Base-by-base conservation (phyloP, 176 grass and related monocot genomes). In the Paspalum vaginatum region DNA sequence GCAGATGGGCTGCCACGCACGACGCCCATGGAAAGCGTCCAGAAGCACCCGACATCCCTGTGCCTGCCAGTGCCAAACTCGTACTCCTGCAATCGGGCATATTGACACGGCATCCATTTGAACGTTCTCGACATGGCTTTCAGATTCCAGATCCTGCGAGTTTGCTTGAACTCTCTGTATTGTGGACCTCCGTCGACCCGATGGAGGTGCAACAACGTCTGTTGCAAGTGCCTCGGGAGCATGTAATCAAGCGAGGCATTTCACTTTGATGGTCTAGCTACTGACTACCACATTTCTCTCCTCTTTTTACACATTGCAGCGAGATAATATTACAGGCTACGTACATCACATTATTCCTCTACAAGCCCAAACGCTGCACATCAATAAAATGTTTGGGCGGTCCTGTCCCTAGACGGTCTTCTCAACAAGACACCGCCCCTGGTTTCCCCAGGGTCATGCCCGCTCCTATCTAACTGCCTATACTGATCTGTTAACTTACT, bases 381-480 rank as follows among this genome's bases (percentile, higher is more conserved):
- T 80, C 83, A 85, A 92, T 88, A 94, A 97, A 90, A 94, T 85
- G 81, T 85, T 77, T 83, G 95, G 89, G 85, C 22, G 40, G 68
- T 87, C 60, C 73, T 86, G 55, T 89, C 87, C 46, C 62, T 88
- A 58, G 77, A 60, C 14, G 77, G 10, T 88, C 92, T 88, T 77
- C 89, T 91, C 65, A 27, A 87, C 45, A 92, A 80, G 32, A 83
- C 70, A 61, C 57, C 32, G 16, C 64, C 66, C 78, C 81, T 89
- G 27, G 71, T 72, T 56, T 87, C 80, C 76, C 79, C 75, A 82
- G 68, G 68, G 45, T 85, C 88, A 76, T 88, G 86, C 32, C 87
- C 84, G 74, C 63, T 89, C 65, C 80, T 81, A 92, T 83, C 75
- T 68, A 87, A 81, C 75, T 49, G 68, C 79, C 87, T 88, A 94